Conservation (phyloP, 148 eudicot species). For the Dysphania ambrosioides region DNA sequence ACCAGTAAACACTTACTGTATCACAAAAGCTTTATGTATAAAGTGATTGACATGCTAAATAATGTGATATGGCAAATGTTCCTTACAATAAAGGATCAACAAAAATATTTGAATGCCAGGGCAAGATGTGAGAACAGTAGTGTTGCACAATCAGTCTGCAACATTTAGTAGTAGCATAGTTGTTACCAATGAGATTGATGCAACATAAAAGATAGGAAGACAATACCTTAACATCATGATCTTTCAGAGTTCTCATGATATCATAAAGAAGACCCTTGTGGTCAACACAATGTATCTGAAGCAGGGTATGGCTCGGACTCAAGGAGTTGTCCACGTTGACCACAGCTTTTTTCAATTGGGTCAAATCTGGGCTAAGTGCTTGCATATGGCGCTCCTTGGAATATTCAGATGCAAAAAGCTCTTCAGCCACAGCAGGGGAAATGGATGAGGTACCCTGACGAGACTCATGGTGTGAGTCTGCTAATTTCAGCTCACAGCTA, state of each 20-base stretch:
- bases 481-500: slow-evolving; percentile 62
- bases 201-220: slow-evolving; percentile 18
- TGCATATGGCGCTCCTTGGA: slow-evolving; percentile 51
- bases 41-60: not conserved
- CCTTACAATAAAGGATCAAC: not conserved
- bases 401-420: slow-evolving; percentile 51
- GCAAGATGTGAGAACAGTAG: not conserved
- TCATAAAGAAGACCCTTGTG: slow-evolving; percentile 88
- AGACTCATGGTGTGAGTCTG: slow-evolving; percentile 52
- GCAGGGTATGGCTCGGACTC: slow-evolving; percentile 79
- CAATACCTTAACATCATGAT: slow-evolving; percentile 57
- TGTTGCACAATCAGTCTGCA: not conserved
- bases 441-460: slow-evolving; percentile 53
- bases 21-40: not conserved
- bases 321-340: slow-evolving; percentile 62
- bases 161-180: not conserved
- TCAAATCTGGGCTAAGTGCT: slow-evolving; percentile 66
- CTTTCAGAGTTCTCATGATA: slow-evolving; percentile 70
- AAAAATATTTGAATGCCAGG: not conserved
- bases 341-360: slow-evolving; percentile 46
- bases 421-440: slow-evolving; percentile 61
- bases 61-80: not conserved
- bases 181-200: not conserved
- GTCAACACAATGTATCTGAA: slow-evolving; percentile 74
- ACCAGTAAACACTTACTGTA: not conserved